These are phyloP conservation scores for Fraxinus floribunda DNA, from an alignment of 305 asterid species.

Conservation along the genomic window DNA sequence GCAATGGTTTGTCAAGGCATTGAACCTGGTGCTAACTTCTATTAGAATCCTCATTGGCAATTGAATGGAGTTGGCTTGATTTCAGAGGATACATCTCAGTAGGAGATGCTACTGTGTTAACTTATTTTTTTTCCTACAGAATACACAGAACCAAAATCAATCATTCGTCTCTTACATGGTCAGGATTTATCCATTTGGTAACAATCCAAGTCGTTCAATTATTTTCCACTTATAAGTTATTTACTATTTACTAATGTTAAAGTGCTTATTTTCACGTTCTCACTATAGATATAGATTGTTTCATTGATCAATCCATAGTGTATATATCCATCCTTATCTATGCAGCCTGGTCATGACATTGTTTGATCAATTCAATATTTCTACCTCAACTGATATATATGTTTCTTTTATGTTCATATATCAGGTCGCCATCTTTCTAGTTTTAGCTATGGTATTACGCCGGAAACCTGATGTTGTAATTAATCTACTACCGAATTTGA, in stretches of 20 bases:
- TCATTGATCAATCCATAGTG: not conserved
- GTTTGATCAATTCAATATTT: not conserved
- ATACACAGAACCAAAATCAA: not conserved
- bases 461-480: slow-evolving; percentile 67
- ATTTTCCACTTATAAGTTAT: not conserved
- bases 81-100: not conserved
- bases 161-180: not conserved
- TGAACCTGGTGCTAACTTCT: not conserved
- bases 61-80: not conserved
- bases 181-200: not conserved
- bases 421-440: slow-evolving; percentile 77
- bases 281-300: not conserved
- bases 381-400: not conserved
- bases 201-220: not conserved
- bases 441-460: slow-evolving; percentile 67
- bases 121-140: not conserved
- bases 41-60: not conserved
- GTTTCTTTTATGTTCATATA: slow-evolving; percentile 3
- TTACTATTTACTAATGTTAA: not conserved
- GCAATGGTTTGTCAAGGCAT: not conserved
- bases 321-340: not conserved
- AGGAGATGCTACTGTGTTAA: not conserved
- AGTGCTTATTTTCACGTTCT: not conserved
- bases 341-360: not conserved
- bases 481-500: slow-evolving; percentile 48